These are phyloP conservation scores for Cutaneotrichosporon mucoides DNA, from an alignment of 1,284 basidiomycete genomes.

Conservation along the genomic window DNA sequence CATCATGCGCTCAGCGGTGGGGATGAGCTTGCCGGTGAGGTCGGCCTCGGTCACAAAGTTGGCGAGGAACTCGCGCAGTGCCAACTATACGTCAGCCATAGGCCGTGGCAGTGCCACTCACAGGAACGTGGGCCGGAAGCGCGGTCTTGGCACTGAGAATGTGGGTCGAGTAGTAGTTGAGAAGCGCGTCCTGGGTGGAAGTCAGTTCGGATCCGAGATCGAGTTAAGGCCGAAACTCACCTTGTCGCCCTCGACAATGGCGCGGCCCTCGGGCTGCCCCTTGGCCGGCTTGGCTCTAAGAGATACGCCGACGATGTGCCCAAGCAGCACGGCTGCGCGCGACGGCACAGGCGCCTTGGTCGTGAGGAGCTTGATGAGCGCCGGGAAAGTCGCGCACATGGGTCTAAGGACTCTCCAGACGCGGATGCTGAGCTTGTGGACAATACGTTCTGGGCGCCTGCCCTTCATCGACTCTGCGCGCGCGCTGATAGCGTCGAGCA, in stretches of 20 bases:
- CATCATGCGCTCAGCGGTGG: slow-evolving; percentile 44
- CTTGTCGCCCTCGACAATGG: slow-evolving; percentile 33
- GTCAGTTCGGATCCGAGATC: slow-evolving; percentile 5
- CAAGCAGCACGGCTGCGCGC: slow-evolving; percentile 34
- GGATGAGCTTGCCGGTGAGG: slow-evolving; percentile 38
- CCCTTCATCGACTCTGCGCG: slow-evolving; percentile 8
- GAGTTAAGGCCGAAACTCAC: slow-evolving; percentile 8
- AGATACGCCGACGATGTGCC: slow-evolving; percentile 40
- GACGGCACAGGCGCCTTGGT: slow-evolving; percentile 27
- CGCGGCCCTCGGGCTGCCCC: slow-evolving; percentile 17
- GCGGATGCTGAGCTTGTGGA: slow-evolving; percentile 34
- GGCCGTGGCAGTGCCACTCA: slow-evolving; percentile 11
- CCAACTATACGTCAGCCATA: slow-evolving; percentile 11
- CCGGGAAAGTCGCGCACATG: slow-evolving; percentile 29
- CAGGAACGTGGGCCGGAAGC: slow-evolving; percentile 30
- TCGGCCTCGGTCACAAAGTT: slow-evolving; percentile 31
- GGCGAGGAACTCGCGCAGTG: slow-evolving; percentile 32
- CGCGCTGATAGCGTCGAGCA: slow-evolving; percentile 37
- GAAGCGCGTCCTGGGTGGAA: slow-evolving; percentile 26
- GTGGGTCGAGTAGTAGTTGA: slow-evolving; percentile 38
- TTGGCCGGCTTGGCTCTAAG: slow-evolving; percentile 26
- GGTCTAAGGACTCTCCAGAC: slow-evolving; percentile 38
- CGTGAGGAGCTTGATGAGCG: slow-evolving; percentile 30
- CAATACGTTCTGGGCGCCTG: slow-evolving; percentile 20
- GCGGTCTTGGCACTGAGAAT: slow-evolving; percentile 40